A percentile compares a stretch with the other conserved stretches of the same genome.
Conservation (phyloP, 2,329 filamentous ascomycete species). For the Camillea tinctor region DNA sequence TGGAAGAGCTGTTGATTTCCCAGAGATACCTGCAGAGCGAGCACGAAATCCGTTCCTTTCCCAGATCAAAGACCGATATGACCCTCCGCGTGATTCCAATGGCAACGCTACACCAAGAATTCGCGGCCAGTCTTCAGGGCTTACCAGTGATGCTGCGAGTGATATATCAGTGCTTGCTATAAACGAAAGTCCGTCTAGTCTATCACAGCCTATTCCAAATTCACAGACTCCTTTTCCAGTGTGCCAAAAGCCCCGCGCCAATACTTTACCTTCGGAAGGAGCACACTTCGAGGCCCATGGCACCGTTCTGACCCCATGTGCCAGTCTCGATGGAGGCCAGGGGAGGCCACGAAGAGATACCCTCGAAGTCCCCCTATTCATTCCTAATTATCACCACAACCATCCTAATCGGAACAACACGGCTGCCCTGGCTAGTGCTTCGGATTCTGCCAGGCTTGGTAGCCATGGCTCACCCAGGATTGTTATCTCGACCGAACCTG, state of each 20-base stretch:
- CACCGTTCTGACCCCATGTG: neutral
- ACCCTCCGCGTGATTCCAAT: conserved; percentile 32
- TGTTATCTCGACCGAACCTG: neutral
- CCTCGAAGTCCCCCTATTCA: neutral
- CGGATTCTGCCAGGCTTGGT: neutral
- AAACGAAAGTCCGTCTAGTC: neutral
- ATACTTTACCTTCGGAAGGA: neutral
- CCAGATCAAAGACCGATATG: conserved; percentile 41
- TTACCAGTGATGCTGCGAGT: neutral
- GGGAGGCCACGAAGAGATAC: neutral
- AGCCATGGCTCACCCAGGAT: neutral
- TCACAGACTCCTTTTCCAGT: neutral
- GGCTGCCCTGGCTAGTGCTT: neutral
- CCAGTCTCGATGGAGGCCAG: neutral
- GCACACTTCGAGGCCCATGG: neutral
- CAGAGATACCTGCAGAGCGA: conserved; percentile 54
- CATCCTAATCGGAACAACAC: neutral
- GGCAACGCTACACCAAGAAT: conserved; percentile 28
- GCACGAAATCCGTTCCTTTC: conserved; percentile 42
- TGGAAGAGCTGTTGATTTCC: conserved; percentile 49
- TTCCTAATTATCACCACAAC: neutral
- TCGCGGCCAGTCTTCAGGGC: neutral
- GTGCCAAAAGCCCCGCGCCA: neutral
- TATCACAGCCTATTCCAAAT: neutral
- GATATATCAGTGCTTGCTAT: neutral